A percentile compares a stretch with the other conserved stretches of the same genome.
These are phyloP conservation scores for Allomyces javanicus DNA, from an alignment of 192 early-diverging fungal genomes.

Conservation along the genomic window DNA sequence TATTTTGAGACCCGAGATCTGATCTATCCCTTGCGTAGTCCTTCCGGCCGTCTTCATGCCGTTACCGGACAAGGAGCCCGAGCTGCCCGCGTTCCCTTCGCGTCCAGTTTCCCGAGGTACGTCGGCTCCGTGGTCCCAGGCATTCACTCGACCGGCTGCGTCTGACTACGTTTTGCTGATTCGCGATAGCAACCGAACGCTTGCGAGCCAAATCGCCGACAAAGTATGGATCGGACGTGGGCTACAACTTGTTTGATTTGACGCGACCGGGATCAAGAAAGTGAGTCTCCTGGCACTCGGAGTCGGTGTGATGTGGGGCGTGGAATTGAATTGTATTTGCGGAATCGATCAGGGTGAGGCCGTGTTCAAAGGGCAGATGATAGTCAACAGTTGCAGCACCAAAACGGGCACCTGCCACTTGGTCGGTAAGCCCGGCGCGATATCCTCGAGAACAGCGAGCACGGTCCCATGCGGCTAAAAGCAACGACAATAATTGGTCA, in stretches of 20 bases:
- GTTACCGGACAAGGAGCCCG: neutral
- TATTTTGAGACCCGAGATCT: no score
- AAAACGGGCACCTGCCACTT: neutral
- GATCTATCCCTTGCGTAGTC: neutral
- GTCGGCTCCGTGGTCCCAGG: neutral
- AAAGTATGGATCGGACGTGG: neutral
- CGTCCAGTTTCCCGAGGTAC: neutral
- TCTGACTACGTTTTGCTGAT: neutral
- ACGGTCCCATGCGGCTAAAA: neutral
- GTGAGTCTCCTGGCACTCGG: neutral
- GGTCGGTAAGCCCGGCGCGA: neutral
- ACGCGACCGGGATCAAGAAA: neutral
- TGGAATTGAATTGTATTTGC: neutral
- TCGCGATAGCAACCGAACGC: neutral
- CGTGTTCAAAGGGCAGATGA: neutral
- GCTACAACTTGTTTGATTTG: neutral
- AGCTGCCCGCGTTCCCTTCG: neutral
- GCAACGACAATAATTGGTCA: neutral
- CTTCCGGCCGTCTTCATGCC: neutral
- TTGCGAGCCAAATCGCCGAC: neutral
- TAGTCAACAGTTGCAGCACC: neutral
- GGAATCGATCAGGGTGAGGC: neutral
- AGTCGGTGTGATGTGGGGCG: neutral
- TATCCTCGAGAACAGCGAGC: neutral
- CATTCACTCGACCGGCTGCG: neutral